These are phyloP conservation scores for Boletus barrowsii DNA, from an alignment of 768 basidiomycete species.

Conservation along the genomic window DNA sequence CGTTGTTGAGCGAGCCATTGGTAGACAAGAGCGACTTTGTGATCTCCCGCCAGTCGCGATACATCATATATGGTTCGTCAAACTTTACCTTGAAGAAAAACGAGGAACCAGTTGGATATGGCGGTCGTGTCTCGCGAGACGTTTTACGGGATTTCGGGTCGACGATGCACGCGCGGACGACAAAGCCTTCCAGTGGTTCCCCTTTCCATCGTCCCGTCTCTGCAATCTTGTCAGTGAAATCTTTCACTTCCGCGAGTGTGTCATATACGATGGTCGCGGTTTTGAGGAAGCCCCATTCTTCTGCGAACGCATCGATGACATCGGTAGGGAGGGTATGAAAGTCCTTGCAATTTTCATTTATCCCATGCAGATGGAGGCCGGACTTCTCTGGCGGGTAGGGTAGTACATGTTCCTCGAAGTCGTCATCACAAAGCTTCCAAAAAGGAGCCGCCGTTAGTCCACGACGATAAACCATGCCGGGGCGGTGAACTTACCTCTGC, in stretches of 20 bases:
- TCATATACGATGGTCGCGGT: slow-evolving; percentile 56
- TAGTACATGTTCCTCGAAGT: slow-evolving; percentile 95
- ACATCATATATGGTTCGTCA: slow-evolving; percentile 98
- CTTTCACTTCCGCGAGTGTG: slow-evolving; percentile 62
- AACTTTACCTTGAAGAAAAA: slow-evolving; percentile 99
- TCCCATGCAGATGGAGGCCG: slow-evolving; percentile 90
- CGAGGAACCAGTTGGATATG: slow-evolving; percentile 74
- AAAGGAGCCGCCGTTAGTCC: background rate
- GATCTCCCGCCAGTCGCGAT: slow-evolving; percentile 94
- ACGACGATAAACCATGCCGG: background rate
- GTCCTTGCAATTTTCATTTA: slow-evolving; percentile 64
- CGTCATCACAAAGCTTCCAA: slow-evolving; percentile 89
- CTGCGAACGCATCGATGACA: slow-evolving; percentile 74
- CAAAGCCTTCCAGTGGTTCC: slow-evolving; percentile 89
- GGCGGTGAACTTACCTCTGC: slow-evolving; percentile 66
- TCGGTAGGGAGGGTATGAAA: slow-evolving; percentile 72
- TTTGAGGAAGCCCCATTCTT: slow-evolving; percentile 87
- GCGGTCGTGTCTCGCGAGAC: slow-evolving; percentile 40
- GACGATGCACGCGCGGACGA: slow-evolving; percentile 74
- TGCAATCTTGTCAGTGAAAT: slow-evolving; percentile 68
- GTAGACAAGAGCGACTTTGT: slow-evolving; percentile 69
- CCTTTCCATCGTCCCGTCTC: slow-evolving; percentile 76
- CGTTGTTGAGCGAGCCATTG: slow-evolving; percentile 30
- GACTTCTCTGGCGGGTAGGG: slow-evolving; percentile 76
- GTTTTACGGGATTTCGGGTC: slow-evolving; percentile 35